These are phyloP conservation scores for Trichoderma atroviride DNA, from an alignment of 2,329 filamentous ascomycete genomes.

Conservation along the genomic window DNA sequence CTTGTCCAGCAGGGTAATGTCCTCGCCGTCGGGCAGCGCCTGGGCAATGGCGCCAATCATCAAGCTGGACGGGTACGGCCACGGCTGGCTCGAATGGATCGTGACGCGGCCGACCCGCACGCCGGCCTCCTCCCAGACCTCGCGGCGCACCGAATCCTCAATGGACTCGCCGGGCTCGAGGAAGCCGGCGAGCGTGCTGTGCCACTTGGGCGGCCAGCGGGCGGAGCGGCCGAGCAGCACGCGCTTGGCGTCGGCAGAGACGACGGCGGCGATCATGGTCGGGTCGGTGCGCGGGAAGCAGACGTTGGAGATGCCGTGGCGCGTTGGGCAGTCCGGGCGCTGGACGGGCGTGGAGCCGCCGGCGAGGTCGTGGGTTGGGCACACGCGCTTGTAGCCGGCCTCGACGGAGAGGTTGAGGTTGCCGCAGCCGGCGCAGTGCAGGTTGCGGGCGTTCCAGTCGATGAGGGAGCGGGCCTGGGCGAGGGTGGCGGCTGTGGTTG, in stretches of 20 bases:
- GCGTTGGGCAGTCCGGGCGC: slow-evolving; percentile 75
- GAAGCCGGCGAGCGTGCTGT: slow-evolving; percentile 85
- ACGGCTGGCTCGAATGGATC: slow-evolving; percentile 82
- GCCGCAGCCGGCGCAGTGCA: slow-evolving; percentile 89
- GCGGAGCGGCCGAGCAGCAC: slow-evolving; percentile 84
- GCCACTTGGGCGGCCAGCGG: slow-evolving; percentile 83
- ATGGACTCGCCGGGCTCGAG: slow-evolving; percentile 83
- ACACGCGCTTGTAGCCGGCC: slow-evolving; percentile 78
- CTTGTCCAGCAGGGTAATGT: slow-evolving; percentile 82
- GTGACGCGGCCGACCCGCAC: slow-evolving; percentile 76
- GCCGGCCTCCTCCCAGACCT: slow-evolving; percentile 85
- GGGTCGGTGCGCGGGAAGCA: slow-evolving; percentile 91
- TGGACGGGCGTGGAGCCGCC: slow-evolving; percentile 50
- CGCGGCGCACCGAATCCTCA: slow-evolving; percentile 79
- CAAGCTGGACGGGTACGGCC: slow-evolving; percentile 82
- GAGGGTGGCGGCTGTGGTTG: slow-evolving; percentile 74
- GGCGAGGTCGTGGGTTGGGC: slow-evolving; percentile 68
- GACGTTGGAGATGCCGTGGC: slow-evolving; percentile 85
- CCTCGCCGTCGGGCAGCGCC: slow-evolving; percentile 76
- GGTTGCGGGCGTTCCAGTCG: slow-evolving; percentile 93
- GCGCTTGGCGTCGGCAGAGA: slow-evolving; percentile 75
- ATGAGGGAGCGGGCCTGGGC: slow-evolving; percentile 84
- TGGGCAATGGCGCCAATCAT: slow-evolving; percentile 91
- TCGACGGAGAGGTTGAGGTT: slow-evolving; percentile 77
- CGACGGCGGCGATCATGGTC: slow-evolving; percentile 91